These are phyloP conservation scores for Musa troglodytarum DNA, from an alignment of 176 grass and related monocot species.

Conservation along the genomic window DNA sequence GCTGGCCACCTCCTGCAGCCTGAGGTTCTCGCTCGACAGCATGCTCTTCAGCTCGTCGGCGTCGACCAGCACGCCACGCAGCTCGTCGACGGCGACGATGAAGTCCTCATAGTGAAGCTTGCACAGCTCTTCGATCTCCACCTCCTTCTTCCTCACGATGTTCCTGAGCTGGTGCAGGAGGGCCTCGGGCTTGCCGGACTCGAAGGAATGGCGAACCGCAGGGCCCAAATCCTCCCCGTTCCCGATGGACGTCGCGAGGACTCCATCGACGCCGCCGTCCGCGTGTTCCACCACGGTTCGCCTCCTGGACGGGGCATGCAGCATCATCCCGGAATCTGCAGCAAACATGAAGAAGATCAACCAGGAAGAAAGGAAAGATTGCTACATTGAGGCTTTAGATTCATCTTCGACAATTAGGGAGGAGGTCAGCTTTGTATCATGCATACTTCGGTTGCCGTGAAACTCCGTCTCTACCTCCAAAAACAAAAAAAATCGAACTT, in stretches of 20 bases:
- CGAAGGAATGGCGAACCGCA: slow-evolving; percentile 62
- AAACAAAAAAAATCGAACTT: too few relatives aligned
- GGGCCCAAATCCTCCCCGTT: slow-evolving; percentile 87
- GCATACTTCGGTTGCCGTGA: too few relatives aligned
- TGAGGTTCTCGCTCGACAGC: slow-evolving; percentile 39
- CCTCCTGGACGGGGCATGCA: slow-evolving; percentile 61
- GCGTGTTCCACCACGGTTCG: slow-evolving; percentile 29
- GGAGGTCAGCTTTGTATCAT: too few relatives aligned
- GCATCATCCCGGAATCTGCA: neutral
- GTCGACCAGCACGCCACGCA: slow-evolving; percentile 65
- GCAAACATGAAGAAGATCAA: too few relatives aligned
- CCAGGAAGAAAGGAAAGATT: too few relatives aligned
- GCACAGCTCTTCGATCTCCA: slow-evolving; percentile 88
- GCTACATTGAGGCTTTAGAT: too few relatives aligned
- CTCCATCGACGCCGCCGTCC: slow-evolving; percentile 33
- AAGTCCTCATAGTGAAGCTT: slow-evolving; percentile 86
- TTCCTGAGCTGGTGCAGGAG: slow-evolving; percentile 59
- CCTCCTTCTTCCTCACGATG: slow-evolving; percentile 78
- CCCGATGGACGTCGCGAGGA: slow-evolving; percentile 45
- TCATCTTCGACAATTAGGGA: too few relatives aligned
- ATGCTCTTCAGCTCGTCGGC: slow-evolving; percentile 71
- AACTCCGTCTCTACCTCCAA: too few relatives aligned
- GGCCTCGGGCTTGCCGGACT: slow-evolving; percentile 66
- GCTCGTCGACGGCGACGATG: slow-evolving; percentile 77
- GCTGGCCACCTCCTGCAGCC: slow-evolving; percentile 37